Percentiles rank a stretch among this genome's conserved stretches.
Conservation (phyloP, 2,329 filamentous ascomycete genomes). For the Pezicula neosporulosa region DNA sequence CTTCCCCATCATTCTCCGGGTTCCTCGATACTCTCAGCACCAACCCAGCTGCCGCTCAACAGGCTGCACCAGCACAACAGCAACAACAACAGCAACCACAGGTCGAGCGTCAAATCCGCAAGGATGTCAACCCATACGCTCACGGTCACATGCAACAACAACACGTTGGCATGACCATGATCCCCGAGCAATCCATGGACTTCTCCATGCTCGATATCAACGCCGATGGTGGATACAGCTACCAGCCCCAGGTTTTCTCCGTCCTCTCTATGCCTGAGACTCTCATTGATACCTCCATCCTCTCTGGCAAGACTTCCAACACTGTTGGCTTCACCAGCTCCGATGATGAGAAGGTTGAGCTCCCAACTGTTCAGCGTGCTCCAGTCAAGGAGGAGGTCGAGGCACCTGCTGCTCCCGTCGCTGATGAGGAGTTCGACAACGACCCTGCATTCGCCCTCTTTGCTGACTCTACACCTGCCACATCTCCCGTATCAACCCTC, state of each 20-base stretch:
- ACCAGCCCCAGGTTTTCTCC: slow-evolving; percentile 70
- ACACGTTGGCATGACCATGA: slow-evolving; percentile 77
- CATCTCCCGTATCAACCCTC: slow-evolving; percentile 19
- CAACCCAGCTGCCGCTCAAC: slow-evolving; percentile 47
- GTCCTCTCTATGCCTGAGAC: slow-evolving; percentile 60
- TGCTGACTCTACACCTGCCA: slow-evolving; percentile 35
- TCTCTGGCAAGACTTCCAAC: slow-evolving; percentile 69
- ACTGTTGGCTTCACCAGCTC: slow-evolving; percentile 39
- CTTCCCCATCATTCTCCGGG: slow-evolving; percentile 77
- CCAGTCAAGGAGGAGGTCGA: slow-evolving; percentile 25
- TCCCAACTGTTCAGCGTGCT: slow-evolving; percentile 42
- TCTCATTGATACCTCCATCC: slow-evolving; percentile 52
- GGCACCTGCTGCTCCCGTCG: slow-evolving; percentile 23
- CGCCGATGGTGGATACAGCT: slow-evolving; percentile 47
- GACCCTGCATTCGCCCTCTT: slow-evolving; percentile 61
- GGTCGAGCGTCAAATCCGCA: slow-evolving; percentile 48
- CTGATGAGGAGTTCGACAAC: slow-evolving; percentile 57
- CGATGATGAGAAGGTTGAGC: slow-evolving; percentile 45
- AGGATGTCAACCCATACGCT: slow-evolving; percentile 63
- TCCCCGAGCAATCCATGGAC: slow-evolving; percentile 76
- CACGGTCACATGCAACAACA: slow-evolving; percentile 51
- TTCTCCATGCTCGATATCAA: slow-evolving; percentile 68
- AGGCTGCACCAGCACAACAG: slow-evolving; percentile 24
- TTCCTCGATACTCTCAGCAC: slow-evolving; percentile 70
- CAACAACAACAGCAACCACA: slow-evolving; percentile 33